Evolutionary conservation across 2,329 filamentous ascomycete species (phyloP), one percentile per base, ranked within the genome.

Genomic region (Aspergillus puulaauensis): DNA sequence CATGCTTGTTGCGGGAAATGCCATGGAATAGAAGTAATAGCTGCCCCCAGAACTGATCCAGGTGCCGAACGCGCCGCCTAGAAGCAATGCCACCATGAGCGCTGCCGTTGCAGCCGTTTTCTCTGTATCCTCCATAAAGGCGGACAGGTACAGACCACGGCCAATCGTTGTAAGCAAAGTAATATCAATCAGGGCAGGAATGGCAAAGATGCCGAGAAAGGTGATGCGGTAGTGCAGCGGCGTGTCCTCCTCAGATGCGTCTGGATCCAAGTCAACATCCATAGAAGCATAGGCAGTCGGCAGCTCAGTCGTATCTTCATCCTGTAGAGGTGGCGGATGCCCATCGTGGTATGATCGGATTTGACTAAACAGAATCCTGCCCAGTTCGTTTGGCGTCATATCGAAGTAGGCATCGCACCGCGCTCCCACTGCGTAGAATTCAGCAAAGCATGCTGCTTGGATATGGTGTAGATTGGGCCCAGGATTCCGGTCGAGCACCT

Each of bases 161-260:
- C 84, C 84, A 24, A 83, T 76, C 9, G 83, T 82, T 2, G 83
- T 84, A 19, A 87, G 72, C 11, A 87, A 70, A 9, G 83, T 52
- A 43, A 87, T 83, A 66, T 87, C 85, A 39, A 87, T 76, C 23
- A 87, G 75, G n/a, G 85, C 85, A 0, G 85, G 85, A 41, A 87
- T 79, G 11, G 83, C 84, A 61, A 87, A 87, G 37, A 86, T 83
- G 57, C 82, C 82, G n/a, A 86, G 71, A 60, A 84, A 84, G 0
- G 82, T 83, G 54, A 85, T 81, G 64, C 79, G 60, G 64, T 80
- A 71, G 71, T 79, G 80, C 19, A 70, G 69, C 11, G 78, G 77
- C 64, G 80, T 70, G 6, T 74, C 73, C 2, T 68, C 56, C 51
- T 76, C 74, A 41, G 78, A 73, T 17, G 79, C 68, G 0, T 59